phyloP scores from a whole-genome alignment of 306 rosid species.

The Mimosa pudica region DNA sequence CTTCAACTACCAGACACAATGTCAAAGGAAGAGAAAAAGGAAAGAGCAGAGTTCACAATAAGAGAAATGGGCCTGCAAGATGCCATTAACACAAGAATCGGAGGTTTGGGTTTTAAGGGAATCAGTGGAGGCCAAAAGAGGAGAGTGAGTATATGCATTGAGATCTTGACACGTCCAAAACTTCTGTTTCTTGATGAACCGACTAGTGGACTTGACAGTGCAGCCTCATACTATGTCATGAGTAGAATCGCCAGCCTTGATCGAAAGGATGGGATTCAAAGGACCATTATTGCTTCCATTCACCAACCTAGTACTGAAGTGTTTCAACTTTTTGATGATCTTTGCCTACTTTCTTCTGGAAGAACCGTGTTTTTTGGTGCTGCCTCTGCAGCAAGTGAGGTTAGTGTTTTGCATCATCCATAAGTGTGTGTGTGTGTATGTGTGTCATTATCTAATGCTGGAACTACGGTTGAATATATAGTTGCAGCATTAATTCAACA shows the following conservation, averaged over 20 bases:
- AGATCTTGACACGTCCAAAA: slow-evolving; percentile 58
- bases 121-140: slow-evolving; percentile 51
- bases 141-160: slow-evolving; percentile 77
- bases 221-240: slow-evolving; percentile 74
- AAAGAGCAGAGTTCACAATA: slow-evolving; percentile 35
- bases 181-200: slow-evolving; percentile 86
- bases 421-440: too few species aligned
- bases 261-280: slow-evolving; percentile 25
- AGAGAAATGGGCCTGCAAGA: slow-evolving; percentile 42
- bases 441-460: too few species aligned
- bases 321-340: slow-evolving; percentile 52
- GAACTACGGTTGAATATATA: too few species aligned
- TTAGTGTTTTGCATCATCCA: neutral
- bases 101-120: slow-evolving; percentile 34
- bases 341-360: slow-evolving; percentile 57
- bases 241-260: slow-evolving; percentile 43
- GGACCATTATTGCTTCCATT: slow-evolving; percentile 53
- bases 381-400: slow-evolving; percentile 54
- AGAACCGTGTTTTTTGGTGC: slow-evolving; percentile 55
- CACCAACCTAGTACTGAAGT: slow-evolving; percentile 68
- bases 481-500: too few species aligned
- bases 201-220: slow-evolving; percentile 78
- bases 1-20: slow-evolving; percentile 36
- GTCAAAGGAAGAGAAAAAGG: slow-evolving; percentile 35
- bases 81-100: slow-evolving; percentile 37